Conservation (phyloP, 306 rosid species). For the Pyrus pyrifolia region DNA sequence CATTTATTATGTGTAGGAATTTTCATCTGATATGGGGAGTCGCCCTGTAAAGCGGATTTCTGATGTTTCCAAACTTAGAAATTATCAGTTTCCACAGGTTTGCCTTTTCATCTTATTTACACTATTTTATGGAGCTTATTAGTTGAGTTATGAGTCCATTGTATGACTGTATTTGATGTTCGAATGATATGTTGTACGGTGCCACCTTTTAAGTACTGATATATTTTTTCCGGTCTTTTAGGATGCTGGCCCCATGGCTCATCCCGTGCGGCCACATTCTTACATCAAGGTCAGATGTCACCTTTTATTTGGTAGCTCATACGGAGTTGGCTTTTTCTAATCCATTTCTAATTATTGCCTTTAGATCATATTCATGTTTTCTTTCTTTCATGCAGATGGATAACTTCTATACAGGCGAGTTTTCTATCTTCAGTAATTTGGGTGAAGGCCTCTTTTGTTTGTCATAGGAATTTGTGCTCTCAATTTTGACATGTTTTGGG, state of each 20-base stretch:
- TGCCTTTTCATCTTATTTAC: not conserved
- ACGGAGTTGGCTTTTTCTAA: not conserved
- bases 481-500: conserved; percentile 27
- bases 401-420: conserved; percentile 94
- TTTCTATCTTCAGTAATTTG: conserved; percentile 1
- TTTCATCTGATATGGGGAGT: conserved; percentile 96
- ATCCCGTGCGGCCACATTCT: conserved; percentile 97
- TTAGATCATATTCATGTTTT: conserved; percentile 20
- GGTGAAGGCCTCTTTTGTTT: not conserved
- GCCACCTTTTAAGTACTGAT: not conserved
- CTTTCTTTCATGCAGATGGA: conserved; percentile 72
- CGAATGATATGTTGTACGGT: not conserved
- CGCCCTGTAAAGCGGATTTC: conserved; percentile 80
- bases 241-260: conserved; percentile 99
- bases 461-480: conserved; percentile 14
- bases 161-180: not conserved
- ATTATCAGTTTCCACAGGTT: conserved; percentile 98
- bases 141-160: not conserved
- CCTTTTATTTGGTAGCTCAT: not conserved
- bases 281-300: conserved; percentile 78
- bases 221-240: conserved; percentile 30
- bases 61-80: conserved; percentile 87
- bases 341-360: conserved; percentile 9
- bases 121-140: not conserved
- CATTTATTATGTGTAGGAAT: conserved; percentile 53